These are phyloP conservation scores for Microcyclospora pomicola DNA, from an alignment of 2,329 filamentous ascomycete species.

Conservation along the genomic window DNA sequence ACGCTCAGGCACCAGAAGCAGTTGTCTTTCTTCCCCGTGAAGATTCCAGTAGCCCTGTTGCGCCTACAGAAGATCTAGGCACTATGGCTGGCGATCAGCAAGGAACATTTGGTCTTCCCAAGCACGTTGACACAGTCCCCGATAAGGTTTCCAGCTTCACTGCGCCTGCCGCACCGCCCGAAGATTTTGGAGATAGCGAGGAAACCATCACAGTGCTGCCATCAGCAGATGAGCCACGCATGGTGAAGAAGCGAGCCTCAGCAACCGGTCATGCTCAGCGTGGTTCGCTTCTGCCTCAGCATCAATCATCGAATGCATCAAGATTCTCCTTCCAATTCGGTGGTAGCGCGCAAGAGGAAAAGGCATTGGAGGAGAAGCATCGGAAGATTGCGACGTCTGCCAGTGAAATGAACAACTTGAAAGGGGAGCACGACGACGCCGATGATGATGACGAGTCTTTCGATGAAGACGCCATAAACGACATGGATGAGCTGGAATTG, in stretches of 20 bases:
- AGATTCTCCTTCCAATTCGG: constrained; percentile 74
- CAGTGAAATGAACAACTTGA: too few species aligned
- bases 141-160: not conserved
- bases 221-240: not conserved
- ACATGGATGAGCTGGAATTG: constrained; percentile 33
- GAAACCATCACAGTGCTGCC: not conserved
- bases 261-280: constrained; percentile 18
- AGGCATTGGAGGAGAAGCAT: constrained; percentile 58
- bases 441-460: constrained; percentile 25
- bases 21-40: too few species aligned
- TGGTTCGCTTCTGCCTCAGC: constrained; percentile 22
- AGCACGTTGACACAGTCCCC: not conserved
- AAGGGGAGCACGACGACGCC: constrained; percentile 10
- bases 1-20: too few species aligned
- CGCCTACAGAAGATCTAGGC: too few species aligned
- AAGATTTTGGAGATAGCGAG: not conserved
- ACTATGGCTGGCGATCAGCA: too few species aligned
- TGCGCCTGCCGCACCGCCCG: not conserved
- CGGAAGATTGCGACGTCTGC: constrained; percentile 9
- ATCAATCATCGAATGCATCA: constrained; percentile 53
- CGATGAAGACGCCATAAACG: constrained; percentile 29
- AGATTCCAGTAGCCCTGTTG: too few species aligned
- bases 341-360: constrained; percentile 49
- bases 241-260: constrained; percentile 18
- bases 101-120: too few species aligned